phyloP scores from a whole-genome alignment of 371 early-diverging fungal genomes.

The Mortierella sp. region DNA sequence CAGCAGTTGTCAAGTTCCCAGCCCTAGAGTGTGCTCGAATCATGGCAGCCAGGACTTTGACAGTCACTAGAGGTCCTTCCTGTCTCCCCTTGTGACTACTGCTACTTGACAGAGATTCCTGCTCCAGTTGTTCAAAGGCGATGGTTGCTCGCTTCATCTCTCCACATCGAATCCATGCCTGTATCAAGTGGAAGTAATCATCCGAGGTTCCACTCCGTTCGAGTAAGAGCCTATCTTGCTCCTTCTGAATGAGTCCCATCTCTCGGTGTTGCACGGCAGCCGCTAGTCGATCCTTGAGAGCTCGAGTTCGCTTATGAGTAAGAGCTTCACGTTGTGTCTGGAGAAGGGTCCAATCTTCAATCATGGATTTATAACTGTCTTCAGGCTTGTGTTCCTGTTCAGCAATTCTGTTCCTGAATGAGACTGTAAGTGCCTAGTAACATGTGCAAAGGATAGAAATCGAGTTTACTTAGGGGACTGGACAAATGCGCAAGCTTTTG shows the following conservation, averaged over 20 bases:
- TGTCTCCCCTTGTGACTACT: too few relatives aligned
- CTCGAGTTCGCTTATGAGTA: constrained; percentile 27
- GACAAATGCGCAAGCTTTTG: not conserved
- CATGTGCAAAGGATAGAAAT: not conserved
- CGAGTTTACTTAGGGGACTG: not conserved
- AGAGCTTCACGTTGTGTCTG: constrained; percentile 38
- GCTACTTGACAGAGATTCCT: too few relatives aligned
- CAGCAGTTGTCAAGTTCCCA: constrained; percentile 37
- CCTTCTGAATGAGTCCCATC: constrained; percentile 44
- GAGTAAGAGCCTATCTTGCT: constrained; percentile 37
- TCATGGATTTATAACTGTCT: constrained; percentile 48
- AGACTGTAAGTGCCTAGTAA: constrained; percentile 39
- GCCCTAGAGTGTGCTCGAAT: constrained; percentile 43
- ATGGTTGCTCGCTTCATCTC: constrained; percentile 50
- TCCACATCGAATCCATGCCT: constrained; percentile 48
- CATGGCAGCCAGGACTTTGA: constrained; percentile 36
- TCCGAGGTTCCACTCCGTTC: constrained; percentile 32
- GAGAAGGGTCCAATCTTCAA: constrained; percentile 40
- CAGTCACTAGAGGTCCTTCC: constrained; percentile 10
- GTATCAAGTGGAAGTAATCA: constrained; percentile 45
- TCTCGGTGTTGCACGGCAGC: constrained; percentile 42
- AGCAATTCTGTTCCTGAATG: constrained; percentile 48
- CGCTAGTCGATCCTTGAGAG: constrained; percentile 42
- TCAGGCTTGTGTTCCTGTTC: constrained; percentile 48
- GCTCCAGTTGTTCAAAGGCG: constrained; percentile 47